Conservation (phyloP, 2,329 filamentous ascomycete genomes). For the Diaporthe sp. region DNA sequence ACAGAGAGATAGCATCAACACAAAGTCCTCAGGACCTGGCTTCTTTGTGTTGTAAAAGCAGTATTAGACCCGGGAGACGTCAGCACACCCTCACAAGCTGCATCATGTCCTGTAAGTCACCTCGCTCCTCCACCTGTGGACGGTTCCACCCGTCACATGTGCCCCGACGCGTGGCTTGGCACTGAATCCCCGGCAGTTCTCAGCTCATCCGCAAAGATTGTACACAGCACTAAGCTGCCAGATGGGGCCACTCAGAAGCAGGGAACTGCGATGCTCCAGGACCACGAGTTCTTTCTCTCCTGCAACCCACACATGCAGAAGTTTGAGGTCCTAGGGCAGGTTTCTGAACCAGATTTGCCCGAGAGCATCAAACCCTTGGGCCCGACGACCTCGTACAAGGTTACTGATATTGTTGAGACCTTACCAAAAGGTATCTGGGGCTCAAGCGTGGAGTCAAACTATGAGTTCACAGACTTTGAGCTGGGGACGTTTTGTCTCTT, state of each 20-base stretch:
- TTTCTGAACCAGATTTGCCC: conserved; percentile 37
- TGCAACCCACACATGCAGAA: conserved; percentile 63
- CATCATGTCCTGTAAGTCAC: conserved; percentile 22
- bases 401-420: conserved; percentile 42
- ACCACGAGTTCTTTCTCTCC: conserved; percentile 61
- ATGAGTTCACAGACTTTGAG: conserved; percentile 63
- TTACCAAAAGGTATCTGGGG: conserved; percentile 60
- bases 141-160: neutral
- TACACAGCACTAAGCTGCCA: conserved; percentile 56
- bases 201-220: conserved; percentile 53
- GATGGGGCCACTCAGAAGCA: conserved; percentile 46
- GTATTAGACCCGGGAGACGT: neutral
- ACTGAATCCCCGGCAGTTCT: conserved; percentile 48
- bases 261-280: conserved; percentile 59
- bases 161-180: neutral
- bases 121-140: neutral
- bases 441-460: conserved; percentile 62
- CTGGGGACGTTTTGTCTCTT: conserved; percentile 62
- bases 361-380: conserved; percentile 41
- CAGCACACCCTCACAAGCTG: neutral
- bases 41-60: neutral
- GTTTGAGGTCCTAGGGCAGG: conserved; percentile 49
- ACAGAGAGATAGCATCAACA: neutral
- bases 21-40: neutral
- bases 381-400: conserved; percentile 41